phyloP scores from a whole-genome alignment of 1,284 basidiomycete genomes.

The Cutaneotrichosporon dermatis region DNA sequence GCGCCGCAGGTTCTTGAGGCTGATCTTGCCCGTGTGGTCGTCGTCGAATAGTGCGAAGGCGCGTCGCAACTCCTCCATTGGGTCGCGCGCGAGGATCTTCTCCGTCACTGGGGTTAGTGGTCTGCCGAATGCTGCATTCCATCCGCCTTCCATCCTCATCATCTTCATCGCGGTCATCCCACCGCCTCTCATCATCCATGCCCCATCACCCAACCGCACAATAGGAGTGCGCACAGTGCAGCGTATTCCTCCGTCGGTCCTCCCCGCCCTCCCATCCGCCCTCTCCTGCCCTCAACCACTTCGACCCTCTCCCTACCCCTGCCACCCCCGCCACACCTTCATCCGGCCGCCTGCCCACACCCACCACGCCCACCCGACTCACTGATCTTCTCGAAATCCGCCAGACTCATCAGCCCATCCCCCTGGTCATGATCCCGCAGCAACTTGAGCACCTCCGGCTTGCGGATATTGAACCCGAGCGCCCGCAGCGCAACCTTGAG shows the following conservation, averaged over 20 bases:
- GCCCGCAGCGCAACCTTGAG: conserved; percentile 98
- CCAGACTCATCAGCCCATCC: conserved; percentile 88
- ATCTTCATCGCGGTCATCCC: too few relatives aligned
- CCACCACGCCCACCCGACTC: conserved; percentile 51
- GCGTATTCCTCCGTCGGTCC: background rate
- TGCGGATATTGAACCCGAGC: conserved; percentile 95
- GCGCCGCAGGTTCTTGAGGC: conserved; percentile 79
- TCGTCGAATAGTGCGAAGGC: conserved; percentile 97
- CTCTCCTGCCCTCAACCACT: background rate
- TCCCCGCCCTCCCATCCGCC: background rate
- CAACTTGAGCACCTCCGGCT: conserved; percentile 94
- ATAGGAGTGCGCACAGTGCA: too few relatives aligned
- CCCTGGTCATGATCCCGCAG: conserved; percentile 89
- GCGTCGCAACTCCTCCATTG: conserved; percentile 90
- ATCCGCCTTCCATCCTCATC: background rate
- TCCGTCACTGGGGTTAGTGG: conserved; percentile 70
- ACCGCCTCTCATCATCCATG: background rate
- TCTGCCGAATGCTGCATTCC: background rate
- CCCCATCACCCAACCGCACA: background rate
- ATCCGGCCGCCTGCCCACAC: background rate
- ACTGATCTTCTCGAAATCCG: conserved; percentile 94
- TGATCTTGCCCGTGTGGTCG: conserved; percentile 92
- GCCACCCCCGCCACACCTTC: background rate
- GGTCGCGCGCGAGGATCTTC: conserved; percentile 85
- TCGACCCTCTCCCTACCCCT: background rate